phyloP scores from a whole-genome alignment of 768 basidiomycete species.

The Steccherinum ochraceum region DNA sequence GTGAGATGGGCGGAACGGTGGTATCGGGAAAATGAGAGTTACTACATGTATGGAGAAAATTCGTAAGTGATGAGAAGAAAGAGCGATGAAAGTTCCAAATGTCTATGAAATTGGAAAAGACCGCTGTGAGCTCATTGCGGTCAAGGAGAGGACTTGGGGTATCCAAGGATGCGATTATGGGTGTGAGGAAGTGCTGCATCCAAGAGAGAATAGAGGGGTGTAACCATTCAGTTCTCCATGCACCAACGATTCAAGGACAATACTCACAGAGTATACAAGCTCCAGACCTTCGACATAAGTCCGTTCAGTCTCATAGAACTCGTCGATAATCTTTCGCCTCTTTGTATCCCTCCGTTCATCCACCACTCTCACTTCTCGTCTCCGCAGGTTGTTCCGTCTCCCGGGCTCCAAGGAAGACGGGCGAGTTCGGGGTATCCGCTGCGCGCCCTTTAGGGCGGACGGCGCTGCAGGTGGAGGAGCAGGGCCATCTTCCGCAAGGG shows the following conservation, averaged over 20 bases:
- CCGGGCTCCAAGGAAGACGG: slow-evolving; percentile 34
- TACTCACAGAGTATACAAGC: slow-evolving; percentile 69
- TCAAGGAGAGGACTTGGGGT: slow-evolving; percentile 62
- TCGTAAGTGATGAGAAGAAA: slow-evolving; percentile 57
- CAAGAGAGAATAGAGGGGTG: not conserved
- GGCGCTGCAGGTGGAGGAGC: slow-evolving; percentile 20
- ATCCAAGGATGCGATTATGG: slow-evolving; percentile 72
- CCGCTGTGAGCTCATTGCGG: slow-evolving; percentile 58
- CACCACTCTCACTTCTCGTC: slow-evolving; percentile 28
- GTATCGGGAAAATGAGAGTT: slow-evolving; percentile 15
- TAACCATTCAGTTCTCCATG: too few relatives aligned
- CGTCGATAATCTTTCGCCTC: slow-evolving; percentile 64
- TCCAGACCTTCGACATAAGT: slow-evolving; percentile 79
- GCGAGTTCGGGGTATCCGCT: slow-evolving; percentile 16
- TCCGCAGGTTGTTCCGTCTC: slow-evolving; percentile 20
- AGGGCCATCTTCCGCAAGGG: slow-evolving; percentile 45
- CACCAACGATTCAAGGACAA: not conserved
- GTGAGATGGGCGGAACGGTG: slow-evolving; percentile 41
- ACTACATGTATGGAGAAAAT: slow-evolving; percentile 31
- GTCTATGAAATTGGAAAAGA: slow-evolving; percentile 88
- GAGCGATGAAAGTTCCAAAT: slow-evolving; percentile 86
- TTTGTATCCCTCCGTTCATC: slow-evolving; percentile 49
- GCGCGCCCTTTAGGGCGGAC: slow-evolving; percentile 26
- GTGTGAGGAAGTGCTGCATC: slow-evolving; percentile 71
- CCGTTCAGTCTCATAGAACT: slow-evolving; percentile 78